phyloP scores from a whole-genome alignment of 345 rosid species.

The Erucastrum elatum region DNA sequence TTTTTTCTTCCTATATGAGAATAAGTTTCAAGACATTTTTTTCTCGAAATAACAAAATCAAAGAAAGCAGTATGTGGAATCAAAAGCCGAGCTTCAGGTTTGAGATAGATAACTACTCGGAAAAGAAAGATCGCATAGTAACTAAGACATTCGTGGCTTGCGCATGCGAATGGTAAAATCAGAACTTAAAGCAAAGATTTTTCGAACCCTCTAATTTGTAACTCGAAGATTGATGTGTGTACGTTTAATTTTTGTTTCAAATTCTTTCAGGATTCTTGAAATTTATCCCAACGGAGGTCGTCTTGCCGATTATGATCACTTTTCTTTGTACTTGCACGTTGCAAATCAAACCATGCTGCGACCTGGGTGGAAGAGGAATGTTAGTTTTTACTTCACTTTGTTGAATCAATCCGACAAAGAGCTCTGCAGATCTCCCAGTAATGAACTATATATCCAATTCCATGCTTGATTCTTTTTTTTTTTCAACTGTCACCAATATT shows the following conservation, averaged over 20 bases:
- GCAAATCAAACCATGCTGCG: neutral
- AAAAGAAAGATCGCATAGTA: neutral
- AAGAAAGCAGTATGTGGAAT: neutral
- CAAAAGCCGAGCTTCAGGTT: neutral
- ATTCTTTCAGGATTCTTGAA: neutral
- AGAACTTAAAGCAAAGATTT: neutral
- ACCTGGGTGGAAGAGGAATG: conserved; percentile 12
- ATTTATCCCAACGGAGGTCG: neutral
- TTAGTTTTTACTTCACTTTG: neutral
- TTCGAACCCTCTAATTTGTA: neutral
- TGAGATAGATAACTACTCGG: neutral
- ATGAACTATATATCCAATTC: neutral
- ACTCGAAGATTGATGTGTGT: neutral
- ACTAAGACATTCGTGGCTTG: neutral
- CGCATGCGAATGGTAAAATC: neutral
- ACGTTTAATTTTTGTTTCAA: neutral
- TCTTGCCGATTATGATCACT: neutral
- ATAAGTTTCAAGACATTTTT: too few species aligned
- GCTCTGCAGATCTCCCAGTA: conserved; percentile 7
- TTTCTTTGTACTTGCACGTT: neutral
- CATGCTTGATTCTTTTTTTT: neutral
- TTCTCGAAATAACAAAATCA: neutral
- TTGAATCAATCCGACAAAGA: conserved; percentile 28
- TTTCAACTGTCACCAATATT: neutral
- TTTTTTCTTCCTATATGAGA: too few species aligned